Evolutionary conservation across 805 yeast genomes (phyloP), one percentile per base, ranked within the genome.

Genomic region (Candida caryicola): DNA sequence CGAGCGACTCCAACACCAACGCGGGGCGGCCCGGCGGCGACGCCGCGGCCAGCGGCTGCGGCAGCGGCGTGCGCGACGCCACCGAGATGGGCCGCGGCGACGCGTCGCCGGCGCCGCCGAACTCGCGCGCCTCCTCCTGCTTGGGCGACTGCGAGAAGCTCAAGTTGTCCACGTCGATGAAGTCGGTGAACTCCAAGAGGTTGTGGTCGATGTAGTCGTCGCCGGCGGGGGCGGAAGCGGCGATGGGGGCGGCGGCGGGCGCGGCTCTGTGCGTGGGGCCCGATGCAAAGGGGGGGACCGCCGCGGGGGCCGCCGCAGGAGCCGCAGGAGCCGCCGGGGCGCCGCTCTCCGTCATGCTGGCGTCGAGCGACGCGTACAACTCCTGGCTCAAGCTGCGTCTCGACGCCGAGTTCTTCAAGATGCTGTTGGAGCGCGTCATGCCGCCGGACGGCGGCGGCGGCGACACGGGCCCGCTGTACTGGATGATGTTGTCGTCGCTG

Each of bases 161-260:
- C 41, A 65, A 54, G 41, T 64, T 53, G 21, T 66, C 73, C 17
- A 60, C 57, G 45, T 67, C 70, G 36, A 69, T 61, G 41, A 56
- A 68, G 36, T 68, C 71, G 25, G 64, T 54, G 38, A 68, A 69
- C 40, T 68, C 73, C 41, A 66, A 58, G n/a, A 68, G 57, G 31
- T 66, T 70, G 21, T 45, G 45, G 34, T 30, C 21, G 13, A 30
- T 17, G 10, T 7, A 10, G 10, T 21, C 25, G 25, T 7, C 10
- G 7, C 25, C 25, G 10, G 7, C 9, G 10, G 10, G 7, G 25
- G 7, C 25, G 10, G 25, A 21, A 10, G 25, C 7, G 25, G 25
- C 25, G 10, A 10, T 21, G 7, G 25, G 25, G 7, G 10, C 9
- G 7, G 7, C 25, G 10, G 25, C 10, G 7, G 7, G 7, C 10